Percentiles rank a stretch among this genome's conserved stretches.
These are phyloP conservation scores for Lasiosphaeriaceae sp. DNA, from an alignment of 495 filamentous ascomycete species.

Conservation along the genomic window DNA sequence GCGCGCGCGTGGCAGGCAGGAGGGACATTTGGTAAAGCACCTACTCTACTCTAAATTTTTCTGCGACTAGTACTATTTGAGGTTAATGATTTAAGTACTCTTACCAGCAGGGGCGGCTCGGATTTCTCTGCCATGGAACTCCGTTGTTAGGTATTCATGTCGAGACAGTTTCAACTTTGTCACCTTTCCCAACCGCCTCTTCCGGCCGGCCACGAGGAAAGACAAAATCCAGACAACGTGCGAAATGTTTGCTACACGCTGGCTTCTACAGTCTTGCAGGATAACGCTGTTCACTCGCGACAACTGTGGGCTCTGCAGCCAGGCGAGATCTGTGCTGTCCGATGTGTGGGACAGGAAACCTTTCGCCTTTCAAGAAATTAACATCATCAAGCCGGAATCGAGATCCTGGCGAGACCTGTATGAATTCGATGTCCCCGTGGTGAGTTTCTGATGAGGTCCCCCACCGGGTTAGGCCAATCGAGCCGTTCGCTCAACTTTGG, in stretches of 20 bases:
- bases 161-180: too few species aligned
- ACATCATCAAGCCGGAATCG: slow-evolving; percentile 65
- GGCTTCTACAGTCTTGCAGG: slow-evolving; percentile 56
- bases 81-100: too few species aligned
- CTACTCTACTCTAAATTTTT: too few species aligned
- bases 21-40: too few species aligned
- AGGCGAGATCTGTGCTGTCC: slow-evolving; percentile 68
- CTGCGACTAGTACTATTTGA: too few species aligned
- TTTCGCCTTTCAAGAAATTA: slow-evolving; percentile 74
- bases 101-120: too few species aligned
- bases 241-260: slow-evolving; percentile 35
- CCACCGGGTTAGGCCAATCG: not conserved
- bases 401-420: slow-evolving; percentile 75
- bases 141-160: too few species aligned
- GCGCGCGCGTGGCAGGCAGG: too few species aligned
- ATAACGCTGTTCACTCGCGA: slow-evolving; percentile 81
- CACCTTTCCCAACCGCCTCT: too few species aligned
- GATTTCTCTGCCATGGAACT: too few species aligned
- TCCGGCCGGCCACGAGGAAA: too few species aligned
- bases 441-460: slow-evolving; percentile 29
- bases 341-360: slow-evolving; percentile 63
- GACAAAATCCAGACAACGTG: not conserved
- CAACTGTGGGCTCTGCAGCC: slow-evolving; percentile 74
- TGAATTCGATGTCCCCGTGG: slow-evolving; percentile 87
- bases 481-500: not conserved